Evolutionary conservation across 208 protist genomes (phyloP).

Genomic region (Trypanosoma mega): DNA sequence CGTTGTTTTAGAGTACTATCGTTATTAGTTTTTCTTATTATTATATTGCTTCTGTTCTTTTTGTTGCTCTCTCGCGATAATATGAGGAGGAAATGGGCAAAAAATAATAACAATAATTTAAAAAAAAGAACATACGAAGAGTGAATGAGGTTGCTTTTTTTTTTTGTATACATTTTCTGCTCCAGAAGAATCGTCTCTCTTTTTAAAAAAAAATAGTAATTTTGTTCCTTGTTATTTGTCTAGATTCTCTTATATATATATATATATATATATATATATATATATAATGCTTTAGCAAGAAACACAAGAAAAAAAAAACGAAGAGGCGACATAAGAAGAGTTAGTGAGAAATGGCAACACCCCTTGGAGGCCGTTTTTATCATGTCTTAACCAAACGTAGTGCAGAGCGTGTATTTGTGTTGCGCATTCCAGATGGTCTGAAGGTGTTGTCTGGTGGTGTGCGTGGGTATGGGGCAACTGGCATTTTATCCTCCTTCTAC

Average conservation of each 20-base stretch:
- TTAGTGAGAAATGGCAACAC: conserved; percentile 18
- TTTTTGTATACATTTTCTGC: too few relatives aligned
- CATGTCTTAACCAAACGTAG: conserved; percentile 33
- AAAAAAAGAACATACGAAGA: too few relatives aligned
- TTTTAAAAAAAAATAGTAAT: neutral
- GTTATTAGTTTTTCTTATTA: conserved; percentile 6
- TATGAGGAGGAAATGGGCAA: too few relatives aligned
- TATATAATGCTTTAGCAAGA: too few relatives aligned
- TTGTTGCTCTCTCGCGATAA: too few relatives aligned
- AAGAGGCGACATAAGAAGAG: too few relatives aligned
- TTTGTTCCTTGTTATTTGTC: neutral
- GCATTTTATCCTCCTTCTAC: conserved; percentile 58
- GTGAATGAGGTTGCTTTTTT: too few relatives aligned
- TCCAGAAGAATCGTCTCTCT: too few relatives aligned
- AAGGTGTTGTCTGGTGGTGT: conserved; percentile 42
- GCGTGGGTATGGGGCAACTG: conserved; percentile 28
- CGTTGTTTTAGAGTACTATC: too few relatives aligned
- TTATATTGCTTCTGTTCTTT: neutral
- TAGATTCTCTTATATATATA: neutral
- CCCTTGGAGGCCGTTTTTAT: conserved; percentile 17
- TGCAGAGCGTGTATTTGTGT: conserved; percentile 21
- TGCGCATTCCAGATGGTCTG: conserved; percentile 34
- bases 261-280: conserved; percentile 1
- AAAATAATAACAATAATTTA: too few relatives aligned
- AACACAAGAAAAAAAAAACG: conserved; percentile 1